Conservation (phyloP, 2,329 filamentous ascomycete species). For the Pleoardoris graminearum region DNA sequence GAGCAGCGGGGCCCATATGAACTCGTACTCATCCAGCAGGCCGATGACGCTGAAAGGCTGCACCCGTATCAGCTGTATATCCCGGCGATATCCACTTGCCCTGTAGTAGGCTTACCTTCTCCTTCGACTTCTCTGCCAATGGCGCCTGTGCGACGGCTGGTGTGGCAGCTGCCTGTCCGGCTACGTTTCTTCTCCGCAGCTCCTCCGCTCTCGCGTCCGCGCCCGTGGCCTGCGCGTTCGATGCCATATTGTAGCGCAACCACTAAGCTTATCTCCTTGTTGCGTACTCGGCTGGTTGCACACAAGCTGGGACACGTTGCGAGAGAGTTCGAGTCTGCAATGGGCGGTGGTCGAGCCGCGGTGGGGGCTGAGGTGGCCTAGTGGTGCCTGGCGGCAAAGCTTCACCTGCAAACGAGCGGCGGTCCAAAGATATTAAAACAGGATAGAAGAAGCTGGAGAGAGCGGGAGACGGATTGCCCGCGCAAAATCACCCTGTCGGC, state of each 20-base stretch:
- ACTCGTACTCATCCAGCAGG: slow-evolving; percentile 65
- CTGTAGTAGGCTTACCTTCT: slow-evolving; percentile 46
- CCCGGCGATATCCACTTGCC: slow-evolving; percentile 2
- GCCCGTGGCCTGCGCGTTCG: slow-evolving; percentile 44
- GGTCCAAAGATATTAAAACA: slow-evolving; percentile 24
- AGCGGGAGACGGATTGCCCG: not conserved
- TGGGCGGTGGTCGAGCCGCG: slow-evolving; percentile 3
- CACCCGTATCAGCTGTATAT: slow-evolving; percentile 20
- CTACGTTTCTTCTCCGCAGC: slow-evolving; percentile 52
- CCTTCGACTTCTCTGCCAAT: slow-evolving; percentile 52
- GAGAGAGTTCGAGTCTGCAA: not conserved
- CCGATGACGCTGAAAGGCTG: slow-evolving; percentile 61
- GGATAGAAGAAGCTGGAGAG: slow-evolving; percentile 14
- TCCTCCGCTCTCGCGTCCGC: slow-evolving; percentile 49
- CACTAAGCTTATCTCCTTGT: not conserved
- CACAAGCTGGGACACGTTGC: not conserved
- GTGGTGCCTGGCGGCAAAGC: not conserved
- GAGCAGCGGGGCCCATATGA: slow-evolving; percentile 64
- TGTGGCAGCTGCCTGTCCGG: slow-evolving; percentile 28
- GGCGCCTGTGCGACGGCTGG: slow-evolving; percentile 38
- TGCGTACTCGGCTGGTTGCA: not conserved
- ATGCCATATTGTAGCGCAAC: slow-evolving; percentile 29
- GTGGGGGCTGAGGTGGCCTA: slow-evolving; percentile 15
- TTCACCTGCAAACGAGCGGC: slow-evolving; percentile 13
- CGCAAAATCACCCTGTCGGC: slow-evolving; percentile 19